Percentiles rank a stretch among this genome's conserved stretches.
Evolutionary conservation across 73 alveolate genomes (phyloP).

Genomic region (Diophrys sp.): DNA sequence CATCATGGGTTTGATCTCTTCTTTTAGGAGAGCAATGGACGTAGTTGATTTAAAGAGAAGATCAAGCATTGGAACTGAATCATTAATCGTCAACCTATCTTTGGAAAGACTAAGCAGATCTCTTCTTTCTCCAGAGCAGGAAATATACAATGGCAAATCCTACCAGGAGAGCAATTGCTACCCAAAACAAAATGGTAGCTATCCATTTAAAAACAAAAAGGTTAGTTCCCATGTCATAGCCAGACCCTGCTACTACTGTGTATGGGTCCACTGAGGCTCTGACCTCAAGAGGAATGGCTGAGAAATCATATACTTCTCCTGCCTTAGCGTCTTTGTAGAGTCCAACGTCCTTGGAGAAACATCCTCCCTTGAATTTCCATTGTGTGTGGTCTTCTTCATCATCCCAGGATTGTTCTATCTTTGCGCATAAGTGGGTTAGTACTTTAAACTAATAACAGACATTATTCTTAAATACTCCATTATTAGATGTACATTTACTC

Average conservation of each 20-base stretch:
- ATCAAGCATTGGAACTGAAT: no score
- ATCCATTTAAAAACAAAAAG: background rate
- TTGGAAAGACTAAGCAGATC: no score
- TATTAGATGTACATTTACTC: background rate
- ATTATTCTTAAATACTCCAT: background rate
- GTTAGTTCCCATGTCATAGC: background rate
- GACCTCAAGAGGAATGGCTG: background rate
- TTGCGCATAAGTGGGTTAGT: background rate
- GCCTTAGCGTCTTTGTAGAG: background rate
- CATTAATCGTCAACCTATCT: no score
- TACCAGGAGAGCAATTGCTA: background rate
- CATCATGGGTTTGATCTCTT: no score
- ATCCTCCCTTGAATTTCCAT: background rate
- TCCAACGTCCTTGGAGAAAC: background rate
- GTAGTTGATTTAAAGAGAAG: no score
- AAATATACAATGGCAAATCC: background rate
- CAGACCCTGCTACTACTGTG: background rate
- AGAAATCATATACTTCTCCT: background rate
- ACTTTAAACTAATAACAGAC: background rate
- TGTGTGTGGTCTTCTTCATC: background rate
- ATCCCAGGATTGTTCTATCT: background rate
- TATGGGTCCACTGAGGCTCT: background rate
- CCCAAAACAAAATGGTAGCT: background rate
- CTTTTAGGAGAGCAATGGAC: no score
- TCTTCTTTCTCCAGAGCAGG: background rate